These are phyloP conservation scores for Agarophyton chilense DNA, from an alignment of 23 red algal species.

Conservation along the genomic window DNA sequence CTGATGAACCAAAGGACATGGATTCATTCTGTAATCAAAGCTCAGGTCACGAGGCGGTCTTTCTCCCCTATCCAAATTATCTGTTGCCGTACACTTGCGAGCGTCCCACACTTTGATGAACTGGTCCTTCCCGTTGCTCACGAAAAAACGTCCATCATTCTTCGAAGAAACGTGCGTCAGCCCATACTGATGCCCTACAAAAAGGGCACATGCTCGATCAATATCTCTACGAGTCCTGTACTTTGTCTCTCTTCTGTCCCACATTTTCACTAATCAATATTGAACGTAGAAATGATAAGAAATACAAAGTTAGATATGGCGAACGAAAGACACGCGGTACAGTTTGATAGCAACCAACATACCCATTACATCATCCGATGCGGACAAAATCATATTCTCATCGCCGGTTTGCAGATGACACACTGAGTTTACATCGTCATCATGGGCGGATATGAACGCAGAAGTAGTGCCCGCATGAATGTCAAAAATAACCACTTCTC, in stretches of 20 bases:
- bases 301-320: not conserved
- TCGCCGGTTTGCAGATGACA: slow-evolving; percentile 46
- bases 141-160: slow-evolving; percentile 73
- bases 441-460: slow-evolving; percentile 39
- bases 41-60: not conserved
- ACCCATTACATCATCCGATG: slow-evolving; percentile 60
- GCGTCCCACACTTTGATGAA: slow-evolving; percentile 87
- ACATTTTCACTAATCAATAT: slow-evolving; percentile 39
- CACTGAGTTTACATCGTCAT: slow-evolving; percentile 86
- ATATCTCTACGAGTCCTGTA: not conserved
- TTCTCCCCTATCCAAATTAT: not conserved
- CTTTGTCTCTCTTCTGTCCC: slow-evolving; percentile 43
- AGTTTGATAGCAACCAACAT: not conserved
- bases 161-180: slow-evolving; percentile 70
- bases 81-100: slow-evolving; percentile 32
- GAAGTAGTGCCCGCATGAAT: not conserved
- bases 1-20: slow-evolving; percentile 15
- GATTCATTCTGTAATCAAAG: slow-evolving; percentile 47
- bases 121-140: slow-evolving; percentile 86
- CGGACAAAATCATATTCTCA: slow-evolving; percentile 72
- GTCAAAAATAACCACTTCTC: slow-evolving; percentile 53
- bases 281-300: not conserved
- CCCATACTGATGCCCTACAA: slow-evolving; percentile 80
- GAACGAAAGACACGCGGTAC: not conserved
- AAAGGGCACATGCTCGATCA: slow-evolving; percentile 44